These are phyloP conservation scores for Glycine soja DNA, from an alignment of 306 rosid species.

Conservation along the genomic window DNA sequence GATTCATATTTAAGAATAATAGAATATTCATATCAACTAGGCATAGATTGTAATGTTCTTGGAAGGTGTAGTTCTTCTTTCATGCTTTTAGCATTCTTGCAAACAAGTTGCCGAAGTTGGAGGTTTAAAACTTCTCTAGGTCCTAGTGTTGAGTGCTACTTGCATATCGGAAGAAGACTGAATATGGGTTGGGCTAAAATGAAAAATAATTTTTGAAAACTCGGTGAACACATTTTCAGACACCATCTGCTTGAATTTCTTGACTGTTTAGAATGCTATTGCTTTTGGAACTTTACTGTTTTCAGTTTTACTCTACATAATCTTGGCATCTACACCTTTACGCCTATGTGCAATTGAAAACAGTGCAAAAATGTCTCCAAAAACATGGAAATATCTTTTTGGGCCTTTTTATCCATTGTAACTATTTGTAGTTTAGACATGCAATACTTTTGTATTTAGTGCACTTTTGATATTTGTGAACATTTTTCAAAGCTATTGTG, in stretches of 20 bases:
- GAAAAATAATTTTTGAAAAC: too few relatives aligned
- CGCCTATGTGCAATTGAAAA: neutral
- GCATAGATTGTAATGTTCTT: constrained; percentile 13
- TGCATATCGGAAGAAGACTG: neutral
- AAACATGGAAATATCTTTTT: neutral
- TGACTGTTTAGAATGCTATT: neutral
- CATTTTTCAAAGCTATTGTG: constrained; percentile 16
- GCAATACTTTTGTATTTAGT: neutral
- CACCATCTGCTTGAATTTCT: neutral
- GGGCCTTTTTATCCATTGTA: neutral
- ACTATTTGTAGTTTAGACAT: constrained; percentile 9
- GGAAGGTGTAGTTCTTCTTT: constrained; percentile 3
- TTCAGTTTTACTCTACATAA: neutral
- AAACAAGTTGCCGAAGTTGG: constrained; percentile 3
- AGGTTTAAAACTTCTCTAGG: neutral
- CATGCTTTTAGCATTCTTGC: neutral
- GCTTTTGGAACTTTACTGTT: constrained; percentile 3
- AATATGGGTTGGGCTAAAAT: too few relatives aligned
- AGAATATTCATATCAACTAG: neutral
- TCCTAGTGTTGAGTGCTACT: neutral
- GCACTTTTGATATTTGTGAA: neutral
- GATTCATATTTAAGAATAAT: constrained; percentile 3
- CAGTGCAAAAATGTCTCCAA: neutral
- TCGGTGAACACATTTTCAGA: neutral
- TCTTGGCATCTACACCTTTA: neutral